Evolutionary conservation across 208 protist species (phyloP), one percentile per base, ranked within the genome.

Genomic region (Trypanosomatidae sp.): DNA sequence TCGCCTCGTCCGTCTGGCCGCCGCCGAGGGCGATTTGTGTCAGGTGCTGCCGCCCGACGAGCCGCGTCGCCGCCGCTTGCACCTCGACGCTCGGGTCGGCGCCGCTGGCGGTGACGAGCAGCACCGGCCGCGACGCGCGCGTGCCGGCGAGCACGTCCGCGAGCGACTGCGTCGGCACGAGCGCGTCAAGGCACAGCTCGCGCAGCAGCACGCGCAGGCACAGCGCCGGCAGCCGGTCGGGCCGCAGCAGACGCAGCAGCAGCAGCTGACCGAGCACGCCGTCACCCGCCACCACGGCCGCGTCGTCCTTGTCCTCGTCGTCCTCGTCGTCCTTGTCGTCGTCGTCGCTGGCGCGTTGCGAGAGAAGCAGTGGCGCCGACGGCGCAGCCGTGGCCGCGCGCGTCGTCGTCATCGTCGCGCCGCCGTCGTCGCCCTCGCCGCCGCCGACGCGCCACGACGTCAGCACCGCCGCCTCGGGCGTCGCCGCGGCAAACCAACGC

Each of bases 31-130:
- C 94, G 35, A 98, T 62, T 78, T 96, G 78, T 27, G 70, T 70
- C 51, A 96, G 94, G 50, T 75, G 79, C 44, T 84, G 48, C 35
- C 70, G 74, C 5, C 78, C 83, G 11, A 90, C 61, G 19, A 58
- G 45, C 24, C 70, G 68, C 22, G 68, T 65, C 4, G 83, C 87
- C 38, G 95, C 48, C 16, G 94, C 89, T 70, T 96, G 75, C 16
- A 98, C 71, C 56, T 97, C 93, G 43, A 88, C 47, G 49, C 88
- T 89, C 30, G 95, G 95, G 58, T 98, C 96, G 25, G 93, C 88
- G 27, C 95, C 96, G 24, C 88, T 71, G 1, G 92, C 88, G 16
- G 84, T 95, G 46, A 98, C 81, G 26, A 98, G 63, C 38, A 98
- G 76, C 27, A 98, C 72, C 4, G 96, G 94, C 47, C 73, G 45